Evolutionary conservation across 129 eudicot species (phyloP), one percentile per base, ranked within the genome.

Genomic region (Pseudognaphalium luteoalbum): DNA sequence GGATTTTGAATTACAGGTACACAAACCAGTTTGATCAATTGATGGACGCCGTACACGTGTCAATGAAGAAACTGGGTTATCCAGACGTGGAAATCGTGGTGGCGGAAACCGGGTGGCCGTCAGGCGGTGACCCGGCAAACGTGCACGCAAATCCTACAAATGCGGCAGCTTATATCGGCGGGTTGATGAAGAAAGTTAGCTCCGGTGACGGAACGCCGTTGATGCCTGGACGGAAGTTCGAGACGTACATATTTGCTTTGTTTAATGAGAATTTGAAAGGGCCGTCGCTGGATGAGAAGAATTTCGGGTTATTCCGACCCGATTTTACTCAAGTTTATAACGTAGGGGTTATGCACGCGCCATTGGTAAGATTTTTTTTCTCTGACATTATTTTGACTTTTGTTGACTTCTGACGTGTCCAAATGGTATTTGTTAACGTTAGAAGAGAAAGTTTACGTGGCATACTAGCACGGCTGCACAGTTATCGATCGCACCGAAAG

Each of bases 21-120:
- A 73, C 80, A 47, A 91, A 89, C 90, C 89, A 87, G 88, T 89
- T 89, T 68, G 99, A 94, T 58, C 72, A 85, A 62, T 62, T 89
- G 2, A 70, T 94, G 87, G 99, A 94, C 50, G 89, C 99, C 0
- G 90, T 89, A 0, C 81, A 56, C 57, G 78, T 83, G 65, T 85
- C 92, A 8, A 94, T 94, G 99, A 89, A 78, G 86, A 86, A 59
- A 39, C 78, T 94, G 39, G 96, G 97, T 9, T 89, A 67, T 76
- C 80, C 76, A 1, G 89, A 91, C 59, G 99, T 94, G 0, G 97
- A 89, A 12, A 88, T 94, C 54, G 97, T 81, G 0, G 92, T 83
- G 58, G 99, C 93, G 15, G 99, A 94, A 83, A 91, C 97, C 0
- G 99, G 99, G 57, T 91, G 99, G 99, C 91, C 99, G 6, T 89